Evolutionary conservation across 306 rosid species (phyloP), one percentile per base, ranked within the genome.

Genomic region (Dryas drummondii): DNA sequence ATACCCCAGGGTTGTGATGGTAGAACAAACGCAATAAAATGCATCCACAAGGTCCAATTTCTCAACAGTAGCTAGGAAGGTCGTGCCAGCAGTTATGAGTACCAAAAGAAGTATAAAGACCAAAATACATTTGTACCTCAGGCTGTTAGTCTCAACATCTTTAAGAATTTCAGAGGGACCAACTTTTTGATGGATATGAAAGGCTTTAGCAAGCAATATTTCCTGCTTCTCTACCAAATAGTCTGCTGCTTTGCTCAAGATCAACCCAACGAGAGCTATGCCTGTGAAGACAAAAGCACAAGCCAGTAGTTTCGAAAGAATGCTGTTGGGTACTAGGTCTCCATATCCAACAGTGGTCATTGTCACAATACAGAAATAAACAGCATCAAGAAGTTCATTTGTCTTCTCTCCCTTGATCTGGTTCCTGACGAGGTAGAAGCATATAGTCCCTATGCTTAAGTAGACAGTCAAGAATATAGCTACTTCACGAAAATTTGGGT

Each of bases 281-380:
- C 90, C 90, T 2, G 82, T 14, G 82, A 87, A 87, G 45, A 78
- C 88, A n/a, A 81, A 87, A 44, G 79, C 86, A 76, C 88, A 82
- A 41, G 88, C 90, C 3, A 87, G 83, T 6, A 87, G 77, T 27
- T 87, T 87, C 7, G 88, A 52, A 9, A 64, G 42, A 14, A 22
- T 40, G 17, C 67, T 84, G 70, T 73, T 65, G 0, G 90, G 90
- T 22, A 84, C 86, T 2, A 87, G 71, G 59, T 87, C 90, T 44
- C 90, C 90, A 68, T 87, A 87, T 62, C 90, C 88, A 3, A 87
- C 78, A 9, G 90, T 87, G 27, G 90, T 82, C 90, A 87, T 87
- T 47, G 90, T 87, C 59, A 87, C 90, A 52, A 77, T 65, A 69
- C 79, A 79, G 81, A 87, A 84, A 63, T 87, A 84, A 42, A 84